Conservation (phyloP, 2,329 filamentous ascomycete genomes). For the Penicillium polonicum region DNA sequence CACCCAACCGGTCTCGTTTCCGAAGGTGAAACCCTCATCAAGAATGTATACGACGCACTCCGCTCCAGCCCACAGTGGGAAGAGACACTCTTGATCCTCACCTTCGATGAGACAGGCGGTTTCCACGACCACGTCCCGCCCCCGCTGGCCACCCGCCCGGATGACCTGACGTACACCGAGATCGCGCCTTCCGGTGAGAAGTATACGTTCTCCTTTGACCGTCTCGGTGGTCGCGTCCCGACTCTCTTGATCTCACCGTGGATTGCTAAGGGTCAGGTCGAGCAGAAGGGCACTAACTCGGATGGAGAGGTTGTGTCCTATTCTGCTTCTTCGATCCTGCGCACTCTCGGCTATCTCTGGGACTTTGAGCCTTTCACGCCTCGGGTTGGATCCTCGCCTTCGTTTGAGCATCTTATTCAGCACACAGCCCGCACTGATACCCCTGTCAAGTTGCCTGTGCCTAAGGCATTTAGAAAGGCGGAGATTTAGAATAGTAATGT, state of each 20-base stretch:
- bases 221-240: constrained; percentile 32
- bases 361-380: constrained; percentile 36
- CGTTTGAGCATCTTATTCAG: constrained; percentile 33
- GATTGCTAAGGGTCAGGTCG: constrained; percentile 30
- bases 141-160: constrained; percentile 34
- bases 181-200: constrained; percentile 26
- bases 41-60: constrained; percentile 38
- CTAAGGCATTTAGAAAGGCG: constrained; percentile 13
- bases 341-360: constrained; percentile 37
- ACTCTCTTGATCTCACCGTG: constrained; percentile 34
- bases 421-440: constrained; percentile 22
- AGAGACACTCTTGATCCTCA: constrained; percentile 38
- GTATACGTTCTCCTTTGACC: constrained; percentile 32
- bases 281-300: constrained; percentile 31
- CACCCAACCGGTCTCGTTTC: constrained; percentile 38
- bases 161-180: constrained; percentile 38
- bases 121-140: constrained; percentile 42
- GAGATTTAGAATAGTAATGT: constrained; percentile 2
- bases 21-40: constrained; percentile 39
- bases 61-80: constrained; percentile 38
- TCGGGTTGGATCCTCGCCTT: constrained; percentile 27
- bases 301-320: constrained; percentile 28
- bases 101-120: constrained; percentile 41
- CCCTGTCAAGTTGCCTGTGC: constrained; percentile 21
- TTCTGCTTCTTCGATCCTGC: constrained; percentile 30